Conservation (phyloP, 2,329 filamentous ascomycete species). For the Fusarium siculi region DNA sequence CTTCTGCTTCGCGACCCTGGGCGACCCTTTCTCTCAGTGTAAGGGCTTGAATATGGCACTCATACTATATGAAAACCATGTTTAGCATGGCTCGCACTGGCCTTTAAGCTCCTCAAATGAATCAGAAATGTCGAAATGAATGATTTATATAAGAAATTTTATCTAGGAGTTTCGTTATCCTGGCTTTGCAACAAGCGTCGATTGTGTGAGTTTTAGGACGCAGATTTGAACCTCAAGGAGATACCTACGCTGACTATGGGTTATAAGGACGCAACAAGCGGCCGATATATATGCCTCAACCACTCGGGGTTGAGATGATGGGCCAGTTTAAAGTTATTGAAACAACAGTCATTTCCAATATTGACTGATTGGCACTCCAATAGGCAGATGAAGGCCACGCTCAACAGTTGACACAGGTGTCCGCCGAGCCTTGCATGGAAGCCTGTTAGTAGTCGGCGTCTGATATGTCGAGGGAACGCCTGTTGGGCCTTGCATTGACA, state of each 20-base stretch:
- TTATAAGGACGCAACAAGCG: no score
- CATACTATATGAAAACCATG: not conserved
- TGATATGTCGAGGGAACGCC: not conserved
- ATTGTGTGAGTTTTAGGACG: no score
- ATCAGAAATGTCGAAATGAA: rapidly evolving
- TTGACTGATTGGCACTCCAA: not conserved
- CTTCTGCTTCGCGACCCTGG: not conserved
- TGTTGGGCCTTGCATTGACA: rapidly evolving
- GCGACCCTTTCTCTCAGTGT: not conserved
- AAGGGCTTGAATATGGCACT: not conserved
- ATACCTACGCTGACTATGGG: no score
- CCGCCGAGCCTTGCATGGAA: not conserved
- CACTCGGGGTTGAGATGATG: no score
- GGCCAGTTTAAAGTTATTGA: no score
- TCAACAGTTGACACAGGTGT: no score
- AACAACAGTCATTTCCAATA: not conserved
- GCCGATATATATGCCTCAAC: no score
- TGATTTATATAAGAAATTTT: no score
- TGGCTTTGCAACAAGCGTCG: no score
- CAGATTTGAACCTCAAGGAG: no score
- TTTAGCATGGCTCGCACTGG: not conserved
- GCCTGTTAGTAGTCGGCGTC: not conserved
- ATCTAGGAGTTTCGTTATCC: no score
- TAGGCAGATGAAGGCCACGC: not conserved
- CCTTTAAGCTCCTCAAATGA: not conserved